These are phyloP conservation scores for Blumeria graminis DNA, from an alignment of 2,329 filamentous ascomycete species.

Conservation along the genomic window DNA sequence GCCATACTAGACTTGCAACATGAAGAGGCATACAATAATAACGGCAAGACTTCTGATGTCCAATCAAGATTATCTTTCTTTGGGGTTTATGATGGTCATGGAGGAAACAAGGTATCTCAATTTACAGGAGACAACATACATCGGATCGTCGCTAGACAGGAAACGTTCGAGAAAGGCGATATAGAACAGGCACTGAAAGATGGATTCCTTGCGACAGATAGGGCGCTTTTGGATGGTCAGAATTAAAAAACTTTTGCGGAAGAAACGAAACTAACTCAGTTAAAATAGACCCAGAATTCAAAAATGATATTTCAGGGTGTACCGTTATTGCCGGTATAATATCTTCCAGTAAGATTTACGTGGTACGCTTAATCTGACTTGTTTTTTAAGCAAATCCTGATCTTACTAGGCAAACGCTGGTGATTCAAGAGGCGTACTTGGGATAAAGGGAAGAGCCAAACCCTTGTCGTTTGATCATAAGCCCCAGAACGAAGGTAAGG, in stretches of 20 bases:
- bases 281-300: constrained; percentile 71
- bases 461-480: constrained; percentile 98
- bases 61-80: constrained; percentile 72
- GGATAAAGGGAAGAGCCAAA: constrained; percentile 91
- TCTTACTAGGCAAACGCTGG: constrained; percentile 66
- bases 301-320: constrained; percentile 94
- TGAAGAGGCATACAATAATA: constrained; percentile 23
- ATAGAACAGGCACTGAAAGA: constrained; percentile 94
- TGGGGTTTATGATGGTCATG: constrained; percentile 93
- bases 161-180: constrained; percentile 73
- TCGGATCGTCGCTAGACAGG: constrained; percentile 84
- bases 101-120: constrained; percentile 83
- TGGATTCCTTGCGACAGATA: constrained; percentile 84
- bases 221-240: constrained; percentile 83
- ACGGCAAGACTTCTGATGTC: constrained; percentile 32
- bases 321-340: constrained; percentile 83
- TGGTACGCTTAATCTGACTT: constrained; percentile 36
- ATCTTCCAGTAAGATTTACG: constrained; percentile 76
- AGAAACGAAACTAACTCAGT: constrained; percentile 9
- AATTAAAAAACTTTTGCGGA: not conserved
- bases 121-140: constrained; percentile 86
- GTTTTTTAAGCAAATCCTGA: constrained; percentile 8
- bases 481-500: constrained; percentile 78
- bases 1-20: constrained; percentile 62
- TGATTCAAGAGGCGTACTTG: constrained; percentile 82